Evolutionary conservation across 208 protist genomes (phyloP), one percentile per base, ranked within the genome.

Genomic region (Trypanosoma theileri): DNA sequence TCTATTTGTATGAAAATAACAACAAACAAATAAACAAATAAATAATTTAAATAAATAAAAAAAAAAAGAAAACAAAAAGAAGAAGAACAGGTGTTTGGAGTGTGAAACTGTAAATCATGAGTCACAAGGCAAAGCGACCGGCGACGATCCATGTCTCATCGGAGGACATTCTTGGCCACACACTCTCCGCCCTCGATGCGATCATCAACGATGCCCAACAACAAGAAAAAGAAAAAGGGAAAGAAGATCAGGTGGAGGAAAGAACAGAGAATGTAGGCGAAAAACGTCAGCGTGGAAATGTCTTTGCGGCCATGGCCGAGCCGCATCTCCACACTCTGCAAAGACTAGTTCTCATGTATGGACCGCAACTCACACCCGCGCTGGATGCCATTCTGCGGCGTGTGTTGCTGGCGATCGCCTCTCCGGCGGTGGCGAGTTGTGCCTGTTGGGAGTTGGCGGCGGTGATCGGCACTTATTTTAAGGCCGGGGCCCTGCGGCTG

Each of bases 341-440:
- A 48, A 52, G 58, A 13, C 62, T 75, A 41, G 63, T 89, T 11
- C 63, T 68, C 1, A 35, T 62, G 13, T 80, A 67, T 45, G 86
- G 83, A 0, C 60, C 84, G 56, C 86, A 92, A 67, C 70, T 92
- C 11, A 64, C 84, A 57, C 86, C 86, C 0, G 80, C 75, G 16
- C 59, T 89, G 8, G 75, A 86, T 28, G 80, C 79, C 9, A 64
- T 92, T 13, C 13, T 69, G 13, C 79, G 81, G 24, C 80, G 82
- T 11, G 77, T 89, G 11, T 56, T 75, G n/a, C 63, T 83, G 13
- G 77, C 73, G 3, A 52, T 89, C 24, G 56, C 75, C 24, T 83
- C 81, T n/a, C 86, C 83, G 9, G 58, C 71, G 3, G 26, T 85
- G 12, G 75, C 79, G n/a, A 69, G 66, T 22, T 75, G 60, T 14